phyloP scores from a whole-genome alignment of 2,329 filamentous ascomycete genomes.

The Dactylellina haptotyla region DNA sequence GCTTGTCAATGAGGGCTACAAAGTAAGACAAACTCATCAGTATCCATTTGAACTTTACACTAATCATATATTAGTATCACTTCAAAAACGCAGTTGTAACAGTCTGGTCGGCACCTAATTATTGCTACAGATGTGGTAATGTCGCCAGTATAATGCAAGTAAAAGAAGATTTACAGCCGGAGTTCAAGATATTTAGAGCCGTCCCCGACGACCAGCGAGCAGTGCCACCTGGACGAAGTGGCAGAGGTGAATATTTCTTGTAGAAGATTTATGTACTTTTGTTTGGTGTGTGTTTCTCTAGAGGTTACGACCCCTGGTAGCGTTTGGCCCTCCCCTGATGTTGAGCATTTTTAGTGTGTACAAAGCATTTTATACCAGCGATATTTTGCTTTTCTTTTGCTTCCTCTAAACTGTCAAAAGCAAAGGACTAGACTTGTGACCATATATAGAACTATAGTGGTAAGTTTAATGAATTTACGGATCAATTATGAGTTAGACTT shows the following conservation, averaged over 20 bases:
- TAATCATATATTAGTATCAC: slow-evolving; percentile 72
- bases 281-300: background rate
- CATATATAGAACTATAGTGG: background rate
- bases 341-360: slow-evolving; percentile 39
- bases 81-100: slow-evolving; percentile 92
- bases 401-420: background rate
- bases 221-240: slow-evolving; percentile 76
- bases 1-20: slow-evolving; percentile 80
- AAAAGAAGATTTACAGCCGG: slow-evolving; percentile 82
- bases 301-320: background rate
- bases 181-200: slow-evolving; percentile 90
- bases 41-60: background rate
- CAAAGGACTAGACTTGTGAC: background rate
- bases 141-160: slow-evolving; percentile 87
- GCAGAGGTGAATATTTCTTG: slow-evolving; percentile 77
- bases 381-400: slow-evolving; percentile 5
- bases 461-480: background rate
- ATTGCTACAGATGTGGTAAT: slow-evolving; percentile 66
- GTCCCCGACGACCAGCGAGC: slow-evolving; percentile 87
- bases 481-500: background rate
- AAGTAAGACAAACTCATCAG: slow-evolving; percentile 64
- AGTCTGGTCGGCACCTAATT: slow-evolving; percentile 69
- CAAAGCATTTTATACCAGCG: slow-evolving; percentile 50
- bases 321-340: background rate
- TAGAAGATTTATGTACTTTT: slow-evolving; percentile 61